Evolutionary conservation across 306 rosid genomes (phyloP).

Genomic region (Cercis canadensis): DNA sequence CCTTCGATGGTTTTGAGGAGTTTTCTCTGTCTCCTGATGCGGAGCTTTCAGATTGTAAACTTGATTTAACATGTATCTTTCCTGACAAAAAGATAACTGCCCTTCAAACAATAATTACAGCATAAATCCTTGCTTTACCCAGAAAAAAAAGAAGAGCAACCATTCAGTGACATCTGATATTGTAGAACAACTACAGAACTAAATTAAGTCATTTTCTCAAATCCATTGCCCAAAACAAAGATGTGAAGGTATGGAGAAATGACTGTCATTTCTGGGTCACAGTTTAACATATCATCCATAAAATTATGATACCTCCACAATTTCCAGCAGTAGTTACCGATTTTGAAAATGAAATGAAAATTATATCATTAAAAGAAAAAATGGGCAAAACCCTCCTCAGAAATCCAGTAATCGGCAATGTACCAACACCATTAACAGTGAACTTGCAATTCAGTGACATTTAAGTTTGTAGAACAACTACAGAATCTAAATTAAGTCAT

Average conservation of each 20-base stretch:
- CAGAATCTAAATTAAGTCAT: neutral
- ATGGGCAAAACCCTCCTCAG: too few species aligned
- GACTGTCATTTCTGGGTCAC: too few species aligned
- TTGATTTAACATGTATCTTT: slow-evolving; percentile 30
- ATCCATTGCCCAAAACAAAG: neutral
- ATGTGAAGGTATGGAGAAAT: neutral
- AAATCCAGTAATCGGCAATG: too few species aligned
- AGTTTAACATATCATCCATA: too few species aligned
- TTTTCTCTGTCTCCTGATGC: neutral
- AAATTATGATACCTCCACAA: too few species aligned
- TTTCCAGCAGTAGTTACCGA: too few species aligned
- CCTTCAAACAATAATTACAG: neutral
- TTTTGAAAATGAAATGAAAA: too few species aligned
- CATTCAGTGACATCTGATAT: neutral
- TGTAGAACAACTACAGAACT: neutral
- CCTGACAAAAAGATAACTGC: neutral
- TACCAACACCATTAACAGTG: too few species aligned
- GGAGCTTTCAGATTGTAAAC: neutral
- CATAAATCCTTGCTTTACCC: neutral
- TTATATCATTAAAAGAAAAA: neutral
- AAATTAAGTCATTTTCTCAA: neutral
- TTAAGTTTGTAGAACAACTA: neutral
- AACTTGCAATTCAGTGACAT: neutral
- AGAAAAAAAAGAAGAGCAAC: neutral
- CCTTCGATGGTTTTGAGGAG: slow-evolving; percentile 17